phyloP scores from a whole-genome alignment of 75 land plant genomes.

The Isoetes taiwanensis region DNA sequence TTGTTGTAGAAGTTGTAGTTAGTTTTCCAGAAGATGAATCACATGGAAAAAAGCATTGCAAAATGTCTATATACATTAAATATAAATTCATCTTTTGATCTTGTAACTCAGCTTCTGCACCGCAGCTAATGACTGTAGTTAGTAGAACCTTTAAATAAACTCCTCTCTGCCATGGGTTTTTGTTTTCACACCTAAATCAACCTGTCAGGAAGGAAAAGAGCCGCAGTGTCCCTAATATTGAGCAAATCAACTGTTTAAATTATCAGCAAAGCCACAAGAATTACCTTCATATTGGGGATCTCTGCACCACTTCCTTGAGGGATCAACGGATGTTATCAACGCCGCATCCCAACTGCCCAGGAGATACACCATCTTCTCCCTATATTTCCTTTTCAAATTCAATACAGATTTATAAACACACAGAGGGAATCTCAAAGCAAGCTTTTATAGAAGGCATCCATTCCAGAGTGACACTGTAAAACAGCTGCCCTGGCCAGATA shows the following conservation, averaged over 20 bases:
- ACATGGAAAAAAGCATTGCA: conserved; percentile 97
- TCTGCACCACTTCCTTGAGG: conserved; percentile 67
- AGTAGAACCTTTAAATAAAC: conserved; percentile 84
- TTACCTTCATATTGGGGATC: conserved; percentile 69
- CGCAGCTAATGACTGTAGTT: conserved; percentile 76
- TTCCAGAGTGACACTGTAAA: conserved; percentile 39
- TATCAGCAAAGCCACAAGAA: too few species aligned
- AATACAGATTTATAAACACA: conserved; percentile 82
- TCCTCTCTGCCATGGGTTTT: conserved; percentile 97
- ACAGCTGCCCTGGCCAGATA: conserved; percentile 79
- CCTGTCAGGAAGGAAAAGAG: too few species aligned
- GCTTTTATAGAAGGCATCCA: conserved; percentile 83
- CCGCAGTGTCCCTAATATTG: too few species aligned
- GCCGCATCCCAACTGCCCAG: conserved; percentile 51
- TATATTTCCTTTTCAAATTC: conserved; percentile 74
- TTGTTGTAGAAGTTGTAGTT: too few species aligned
- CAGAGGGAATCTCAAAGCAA: conserved; percentile 81
- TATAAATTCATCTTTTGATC: conserved; percentile 84
- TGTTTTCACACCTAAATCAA: conserved; percentile 96
- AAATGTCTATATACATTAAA: conserved; percentile 83
- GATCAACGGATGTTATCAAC: conserved; percentile 60
- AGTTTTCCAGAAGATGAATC: conserved; percentile 26
- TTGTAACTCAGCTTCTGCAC: conserved; percentile 64
- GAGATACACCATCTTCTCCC: conserved; percentile 56
- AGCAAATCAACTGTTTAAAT: too few species aligned